Base-by-base conservation (phyloP, 108 stramenopile genomes). In the Parietichytrium sp. region DNA sequence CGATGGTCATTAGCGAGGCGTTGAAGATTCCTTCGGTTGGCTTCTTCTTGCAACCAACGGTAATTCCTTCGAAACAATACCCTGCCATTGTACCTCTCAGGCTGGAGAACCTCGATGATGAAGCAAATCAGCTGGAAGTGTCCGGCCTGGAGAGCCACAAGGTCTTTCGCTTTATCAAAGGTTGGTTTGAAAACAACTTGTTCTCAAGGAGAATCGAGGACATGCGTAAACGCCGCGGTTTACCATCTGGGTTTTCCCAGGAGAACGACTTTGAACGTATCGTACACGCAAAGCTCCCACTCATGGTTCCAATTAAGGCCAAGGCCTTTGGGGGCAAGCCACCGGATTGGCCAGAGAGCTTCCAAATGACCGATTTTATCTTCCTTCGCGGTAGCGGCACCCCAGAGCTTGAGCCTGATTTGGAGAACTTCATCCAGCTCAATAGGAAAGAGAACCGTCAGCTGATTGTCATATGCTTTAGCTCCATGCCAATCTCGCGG, bases 31-130 rank as follows among this genome's bases (percentile, higher is more conserved):
- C 79, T 50, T 29, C 51, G 49, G 23, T 79, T 79, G 79, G 79
- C 3, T 79, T 79, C 79, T 49, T 79, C 49, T 50, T 79, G 15
- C 79, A 79, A 29, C 79, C 79, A 1, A 79, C 79, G 8, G 49
- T 48, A 18, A 15, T 79, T 15, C 79, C 79, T 16, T 79, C 79
- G 25, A 79, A 79, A 50, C 4, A 25, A 29, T 79, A 79, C 79
- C 13, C 48, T 10, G 49, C 79, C 79, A 79, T 79, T 38, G 45
- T 42, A 27, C 61, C 61, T 8, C 61, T 72, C 2, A 33, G 61
- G 7, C 33, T 16, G 20, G 42, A 45, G 1, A 20, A 31, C 10
- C 38, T 45, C 20, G 61, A 33, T 18, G 16, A 18, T 38, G 42
- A 45, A n/a, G 61, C 33, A 6, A 6, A n/a, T 0, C 38, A 72